These are phyloP conservation scores for Tricholoma sp. DNA, from an alignment of 768 basidiomycete genomes.

Conservation along the genomic window DNA sequence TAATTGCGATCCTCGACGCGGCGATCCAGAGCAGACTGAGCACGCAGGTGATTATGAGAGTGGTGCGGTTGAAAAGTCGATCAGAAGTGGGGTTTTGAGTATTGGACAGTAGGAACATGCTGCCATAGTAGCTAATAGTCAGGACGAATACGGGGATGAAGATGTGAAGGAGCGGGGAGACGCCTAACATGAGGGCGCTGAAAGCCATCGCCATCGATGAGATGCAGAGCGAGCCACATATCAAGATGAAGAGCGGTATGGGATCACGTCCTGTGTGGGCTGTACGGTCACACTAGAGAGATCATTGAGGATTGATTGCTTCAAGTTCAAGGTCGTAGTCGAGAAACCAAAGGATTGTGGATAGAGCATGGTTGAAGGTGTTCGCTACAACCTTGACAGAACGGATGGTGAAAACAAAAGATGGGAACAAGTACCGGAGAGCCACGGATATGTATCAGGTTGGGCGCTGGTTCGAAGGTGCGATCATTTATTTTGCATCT, in stretches of 20 bases:
- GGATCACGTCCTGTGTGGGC: conserved; percentile 18
- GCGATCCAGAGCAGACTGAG: conserved; percentile 28
- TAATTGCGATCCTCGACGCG: conserved; percentile 20
- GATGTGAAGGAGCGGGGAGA: conserved; percentile 31
- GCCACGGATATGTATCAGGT: too few species aligned
- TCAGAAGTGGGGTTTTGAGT: conserved; percentile 21
- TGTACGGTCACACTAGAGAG: neutral
- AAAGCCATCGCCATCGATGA: conserved; percentile 27
- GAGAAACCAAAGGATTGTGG: neutral
- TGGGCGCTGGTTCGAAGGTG: too few species aligned
- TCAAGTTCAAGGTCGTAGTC: neutral
- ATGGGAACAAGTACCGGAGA: too few species aligned
- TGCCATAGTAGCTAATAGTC: conserved; percentile 29
- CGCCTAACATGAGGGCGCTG: conserved; percentile 24
- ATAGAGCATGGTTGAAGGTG: neutral
- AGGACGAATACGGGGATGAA: conserved; percentile 29
- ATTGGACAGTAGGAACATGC: conserved; percentile 26
- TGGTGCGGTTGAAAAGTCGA: conserved; percentile 26
- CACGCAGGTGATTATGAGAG: conserved; percentile 22
- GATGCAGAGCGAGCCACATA: conserved; percentile 26
- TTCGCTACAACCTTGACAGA: too few species aligned
- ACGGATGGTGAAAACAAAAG: too few species aligned
- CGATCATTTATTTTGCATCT: too few species aligned
- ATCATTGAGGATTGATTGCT: neutral
- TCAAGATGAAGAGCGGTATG: conserved; percentile 26